Base-by-base conservation (phyloP, 2,329 filamentous ascomycete species). In the Alternaria arborescens region DNA sequence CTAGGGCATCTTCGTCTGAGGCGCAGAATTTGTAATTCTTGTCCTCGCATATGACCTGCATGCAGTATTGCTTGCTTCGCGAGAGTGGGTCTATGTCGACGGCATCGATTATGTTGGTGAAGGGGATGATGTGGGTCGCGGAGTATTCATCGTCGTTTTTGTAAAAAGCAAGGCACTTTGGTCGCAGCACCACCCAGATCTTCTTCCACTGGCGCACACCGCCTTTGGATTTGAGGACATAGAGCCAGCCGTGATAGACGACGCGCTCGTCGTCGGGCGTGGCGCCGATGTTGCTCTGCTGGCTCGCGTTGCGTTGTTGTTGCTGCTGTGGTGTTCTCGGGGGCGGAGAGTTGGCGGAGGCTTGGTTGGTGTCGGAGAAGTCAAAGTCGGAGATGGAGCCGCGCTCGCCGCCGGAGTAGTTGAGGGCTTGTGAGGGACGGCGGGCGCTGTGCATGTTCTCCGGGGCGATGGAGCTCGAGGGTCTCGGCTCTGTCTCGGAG, bases 171-270 rank as follows among this genome's bases (percentile, higher is more conserved):
- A 99, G 83, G 65, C 91, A 93, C 52, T 91, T 89, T 1, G 92
- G 90, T 32, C 95, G 91, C 52, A 99, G 85, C 0, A 98, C 95
- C 12, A 91, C 91, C 95, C 95, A 98, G 60, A 93, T 86, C 70
- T 93, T 90, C 83, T 97, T 97, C 95, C 95, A 99, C 73, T 97
- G 91, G 47, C 91, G 89, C 55, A 99, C 87, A 8, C 93, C 93
- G 22, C 90, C 86, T 72, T 93, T 94, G 63, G 89, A 91, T 71
- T 92, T 93, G 58, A 97, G 86, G 63, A 93, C 88, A 78, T 92
- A 91, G 32, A 98, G 87, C 85, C 93, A 94, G 52, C 94, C 94
- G 75, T 98, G 93, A 86, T 92, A 97, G 44, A 98, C 87, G n/a
- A 98, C 90, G 26, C 94, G 90, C 76, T 97, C 94, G 1, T 90